Evolutionary conservation across 2,329 filamentous ascomycete genomes (phyloP), one percentile per base, ranked within the genome.

Genomic region (Metarhizium robertsii): DNA sequence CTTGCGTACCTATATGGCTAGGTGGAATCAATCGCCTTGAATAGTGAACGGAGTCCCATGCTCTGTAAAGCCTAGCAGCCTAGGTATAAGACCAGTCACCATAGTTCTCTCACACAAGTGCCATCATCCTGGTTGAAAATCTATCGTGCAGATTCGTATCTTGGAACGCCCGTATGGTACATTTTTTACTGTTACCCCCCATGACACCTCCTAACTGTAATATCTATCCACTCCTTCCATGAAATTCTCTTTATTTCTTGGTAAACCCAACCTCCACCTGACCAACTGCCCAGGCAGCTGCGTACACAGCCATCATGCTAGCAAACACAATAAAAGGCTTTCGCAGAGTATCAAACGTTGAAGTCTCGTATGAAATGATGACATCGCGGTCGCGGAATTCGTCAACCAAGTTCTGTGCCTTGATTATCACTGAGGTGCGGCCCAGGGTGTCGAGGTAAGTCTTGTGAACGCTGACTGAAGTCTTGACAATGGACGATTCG

Each of bases 381-480:
- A 97, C 71, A 61, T 94, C 85, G 36, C 88, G 85, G 65, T 92
- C 90, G 54, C 92, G 82, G 66, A 92, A 83, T 62, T 97, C 94
- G 64, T 99, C 94, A 1, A 95, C 89, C 53, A 97, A 76, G 69
- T 96, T 97, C 63, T 85, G 79, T 7, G 90, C 89, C 59, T 86
- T 88, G 65, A 99, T 79, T 52, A 81, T 86, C 58, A 99, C 78
- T 0, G 86, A 81, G 0, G 92, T 95, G 60, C 94, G 88, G 58
- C 94, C 94, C 36, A 92, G 65, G 0, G 94, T 97, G 71, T 99
- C 94, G 74, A 99, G 87, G 73, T 91, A 99, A 0, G 92, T 96
- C 71, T 85, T 86, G 74, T 94, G 83, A n/a, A 86, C 73, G 60
- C 79, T 81, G 18, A 84, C 69, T 2, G 70, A 69, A 30, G 83